These are phyloP conservation scores for Wickerhamiella brachini DNA, from an alignment of 805 yeast species.

Conservation along the genomic window DNA sequence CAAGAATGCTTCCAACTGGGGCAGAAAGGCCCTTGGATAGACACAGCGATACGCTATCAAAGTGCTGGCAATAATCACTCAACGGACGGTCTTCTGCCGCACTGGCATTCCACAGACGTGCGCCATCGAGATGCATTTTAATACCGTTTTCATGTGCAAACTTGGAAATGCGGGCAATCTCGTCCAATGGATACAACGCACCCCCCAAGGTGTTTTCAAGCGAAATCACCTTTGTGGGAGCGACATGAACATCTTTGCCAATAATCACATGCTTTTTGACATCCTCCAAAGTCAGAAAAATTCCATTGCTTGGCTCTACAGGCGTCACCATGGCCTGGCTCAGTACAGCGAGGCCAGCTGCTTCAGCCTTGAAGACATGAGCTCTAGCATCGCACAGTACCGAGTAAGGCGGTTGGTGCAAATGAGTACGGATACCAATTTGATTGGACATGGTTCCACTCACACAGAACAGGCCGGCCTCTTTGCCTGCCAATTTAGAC, in stretches of 20 bases:
- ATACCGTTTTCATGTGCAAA: constrained; percentile 52
- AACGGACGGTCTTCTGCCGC: constrained; percentile 58
- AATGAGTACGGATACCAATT: constrained; percentile 61
- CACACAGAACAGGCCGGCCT: constrained; percentile 68
- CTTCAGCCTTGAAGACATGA: constrained; percentile 73
- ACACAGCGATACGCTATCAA: constrained; percentile 84
- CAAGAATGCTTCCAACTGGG: constrained; percentile 81
- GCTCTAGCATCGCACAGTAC: constrained; percentile 75
- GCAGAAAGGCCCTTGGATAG: constrained; percentile 85
- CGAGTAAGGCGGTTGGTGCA: constrained; percentile 75
- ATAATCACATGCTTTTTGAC: constrained; percentile 49
- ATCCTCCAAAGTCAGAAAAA: constrained; percentile 69
- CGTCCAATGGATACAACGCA: constrained; percentile 63
- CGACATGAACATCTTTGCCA: constrained; percentile 74
- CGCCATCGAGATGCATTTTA: constrained; percentile 79
- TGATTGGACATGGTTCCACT: constrained; percentile 90
- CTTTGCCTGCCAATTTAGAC: constrained; percentile 60
- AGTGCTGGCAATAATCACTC: constrained; percentile 45
- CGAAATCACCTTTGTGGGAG: constrained; percentile 76
- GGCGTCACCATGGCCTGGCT: constrained; percentile 89
- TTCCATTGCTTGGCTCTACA: constrained; percentile 63
- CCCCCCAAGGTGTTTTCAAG: constrained; percentile 87
- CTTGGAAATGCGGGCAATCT: constrained; percentile 51
- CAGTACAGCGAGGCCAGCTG: constrained; percentile 80
- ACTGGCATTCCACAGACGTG: constrained; percentile 88